Conservation (phyloP, 129 eudicot genomes). For the Chrysanthemum seticuspe region DNA sequence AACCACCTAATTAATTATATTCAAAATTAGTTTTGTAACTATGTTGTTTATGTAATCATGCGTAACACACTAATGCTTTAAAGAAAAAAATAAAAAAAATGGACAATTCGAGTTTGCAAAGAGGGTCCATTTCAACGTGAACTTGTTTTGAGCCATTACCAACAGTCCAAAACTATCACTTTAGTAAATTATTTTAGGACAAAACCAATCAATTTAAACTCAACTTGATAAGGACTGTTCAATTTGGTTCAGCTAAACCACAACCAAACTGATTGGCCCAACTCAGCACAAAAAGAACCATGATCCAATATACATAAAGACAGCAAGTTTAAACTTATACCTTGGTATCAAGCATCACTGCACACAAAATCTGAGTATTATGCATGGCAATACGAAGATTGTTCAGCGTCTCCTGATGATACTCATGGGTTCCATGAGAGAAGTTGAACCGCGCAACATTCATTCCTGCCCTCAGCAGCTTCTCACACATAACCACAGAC, state of each 20-base stretch:
- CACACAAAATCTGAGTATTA: conserved; percentile 74
- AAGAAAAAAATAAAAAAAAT: no score
- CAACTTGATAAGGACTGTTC: conserved; percentile 11
- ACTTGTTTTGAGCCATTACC: neutral
- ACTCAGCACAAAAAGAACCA: conserved; percentile 13
- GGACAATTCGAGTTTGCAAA: no score
- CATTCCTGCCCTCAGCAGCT: conserved; percentile 89
- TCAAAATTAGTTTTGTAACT: no score
- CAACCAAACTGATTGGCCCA: neutral
- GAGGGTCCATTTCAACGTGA: no score
- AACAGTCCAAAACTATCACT: neutral
- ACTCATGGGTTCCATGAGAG: conserved; percentile 90
- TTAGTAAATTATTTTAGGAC: neutral
- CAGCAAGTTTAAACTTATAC: conserved; percentile 27
- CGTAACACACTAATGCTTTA: no score
- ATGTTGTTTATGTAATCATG: no score
- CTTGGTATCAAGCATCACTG: conserved; percentile 84
- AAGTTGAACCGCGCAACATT: conserved; percentile 87
- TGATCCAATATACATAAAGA: conserved; percentile 9
- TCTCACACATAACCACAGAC: conserved; percentile 76
- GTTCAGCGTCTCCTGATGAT: conserved; percentile 83
- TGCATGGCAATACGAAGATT: conserved; percentile 72
- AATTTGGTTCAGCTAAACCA: neutral
- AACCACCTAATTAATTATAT: no score
- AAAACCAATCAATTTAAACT: conserved; percentile 1